Conservation (phyloP, 768 basidiomycete species). For the Boletus tomentosulus region DNA sequence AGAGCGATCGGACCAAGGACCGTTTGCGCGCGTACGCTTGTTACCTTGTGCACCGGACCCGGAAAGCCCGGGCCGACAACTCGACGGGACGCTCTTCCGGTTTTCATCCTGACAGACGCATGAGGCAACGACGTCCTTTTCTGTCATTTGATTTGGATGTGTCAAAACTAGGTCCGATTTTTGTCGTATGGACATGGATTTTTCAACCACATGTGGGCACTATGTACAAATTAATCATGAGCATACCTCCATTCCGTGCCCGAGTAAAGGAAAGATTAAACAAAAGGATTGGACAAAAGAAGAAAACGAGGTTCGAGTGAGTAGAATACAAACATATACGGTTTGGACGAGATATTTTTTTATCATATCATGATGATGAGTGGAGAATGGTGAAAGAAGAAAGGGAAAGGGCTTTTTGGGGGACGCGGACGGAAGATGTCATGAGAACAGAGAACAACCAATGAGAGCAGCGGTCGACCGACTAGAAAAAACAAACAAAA, state of each 20-base stretch:
- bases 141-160: neutral
- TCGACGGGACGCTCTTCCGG: constrained; percentile 4
- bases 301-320: constrained; percentile 9
- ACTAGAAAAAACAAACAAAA: neutral
- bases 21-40: neutral
- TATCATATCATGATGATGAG: constrained; percentile 18
- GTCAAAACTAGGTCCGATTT: neutral
- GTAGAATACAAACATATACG: constrained; percentile 31
- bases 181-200: neutral
- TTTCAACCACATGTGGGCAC: neutral
- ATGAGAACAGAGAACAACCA: constrained; percentile 8
- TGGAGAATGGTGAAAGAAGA: neutral
- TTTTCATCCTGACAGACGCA: constrained; percentile 3
- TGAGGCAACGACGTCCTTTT: too few relatives aligned
- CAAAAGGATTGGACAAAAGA: neutral
- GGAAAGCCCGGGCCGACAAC: neutral
- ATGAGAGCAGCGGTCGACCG: constrained; percentile 14
- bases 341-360: constrained; percentile 20
- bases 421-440: neutral
- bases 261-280: constrained; percentile 4
- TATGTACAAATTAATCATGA: constrained; percentile 24
- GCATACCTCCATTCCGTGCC: constrained; percentile 23
- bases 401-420: neutral
- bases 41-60: neutral
- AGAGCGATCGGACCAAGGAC: neutral